Base-by-base conservation (phyloP, 169 alveolate genomes). In the Plasmodium cynomolgi region DNA sequence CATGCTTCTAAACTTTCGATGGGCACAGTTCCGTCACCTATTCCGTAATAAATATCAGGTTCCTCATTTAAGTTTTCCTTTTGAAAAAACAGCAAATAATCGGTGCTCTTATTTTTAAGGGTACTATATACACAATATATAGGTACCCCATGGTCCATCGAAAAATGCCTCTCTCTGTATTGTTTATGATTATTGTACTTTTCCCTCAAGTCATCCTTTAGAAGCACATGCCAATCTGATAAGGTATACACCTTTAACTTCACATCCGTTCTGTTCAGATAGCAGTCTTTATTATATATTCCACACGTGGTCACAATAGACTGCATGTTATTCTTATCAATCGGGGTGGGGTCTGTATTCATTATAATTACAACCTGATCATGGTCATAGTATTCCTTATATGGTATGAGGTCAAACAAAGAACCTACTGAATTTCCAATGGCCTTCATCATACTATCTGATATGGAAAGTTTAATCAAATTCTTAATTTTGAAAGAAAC, bases 381-480 rank as follows among this genome's bases (percentile, higher is more conserved):
- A 29, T 37, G 29, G 23, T 85, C 84, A 75, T 50, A 85, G 62
- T 85, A 85, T 75, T 85, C 84, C 71, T 74, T 75, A 75, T 85
- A 85, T 5, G 93, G 93, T 8, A 85, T 31, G 15, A 85, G 84
- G 31, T 85, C 93, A 75, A 47, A 75, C 62, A 56, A 11, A 1
- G 86, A 75, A 44, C 93, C 93, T 39, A 85, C 29, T 13, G 62
- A 44, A 85, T 85, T 50, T 8, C 86, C 79, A 74, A 85, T 74
- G 26, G 93, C 86, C 62, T 75, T 85, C 93, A 85, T 85, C 85
- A 85, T 50, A 75, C 79, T 44, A 29, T 56, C 93, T 74, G 93
- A 77, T 85, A 85, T 50, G 13, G 93, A 85, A 31, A 85, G 23
- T 75, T 37, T 85, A 50, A 85, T 47, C 54, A 85, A 17, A 8